Conservation (phyloP, 805 yeast species). For the Kluyveromyces aestuarii region DNA sequence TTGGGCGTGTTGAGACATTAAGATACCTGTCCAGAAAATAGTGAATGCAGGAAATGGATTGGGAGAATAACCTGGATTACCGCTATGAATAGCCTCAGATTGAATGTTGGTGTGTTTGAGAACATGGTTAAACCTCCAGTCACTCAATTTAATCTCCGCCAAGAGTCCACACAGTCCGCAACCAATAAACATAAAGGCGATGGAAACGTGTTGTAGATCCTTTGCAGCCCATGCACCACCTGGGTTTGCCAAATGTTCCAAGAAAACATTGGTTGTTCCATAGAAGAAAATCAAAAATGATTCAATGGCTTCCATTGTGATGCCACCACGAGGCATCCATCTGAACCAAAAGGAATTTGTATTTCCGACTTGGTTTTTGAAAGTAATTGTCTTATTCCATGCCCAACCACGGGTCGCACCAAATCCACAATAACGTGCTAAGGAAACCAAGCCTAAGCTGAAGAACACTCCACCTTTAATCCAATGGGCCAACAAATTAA, state of each 20-base stretch:
- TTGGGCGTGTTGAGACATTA: slow-evolving; percentile 94
- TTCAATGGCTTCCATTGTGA: slow-evolving; percentile 84
- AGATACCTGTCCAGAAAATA: slow-evolving; percentile 90
- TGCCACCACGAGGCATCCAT: slow-evolving; percentile 34
- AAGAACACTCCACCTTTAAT: slow-evolving; percentile 92
- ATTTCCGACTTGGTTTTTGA: slow-evolving; percentile 17
- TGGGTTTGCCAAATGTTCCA: slow-evolving; percentile 75
- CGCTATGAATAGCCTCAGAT: slow-evolving; percentile 22
- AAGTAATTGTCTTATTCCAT: slow-evolving; percentile 56
- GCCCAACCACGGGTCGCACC: slow-evolving; percentile 75
- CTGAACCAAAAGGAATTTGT: slow-evolving; percentile 21
- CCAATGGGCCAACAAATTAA: slow-evolving; percentile 86
- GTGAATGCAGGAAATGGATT: slow-evolving; percentile 93
- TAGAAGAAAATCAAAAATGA: slow-evolving; percentile 72
- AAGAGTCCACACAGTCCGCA: slow-evolving; percentile 87
- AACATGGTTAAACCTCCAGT: slow-evolving; percentile 48
- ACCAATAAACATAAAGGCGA: slow-evolving; percentile 87
- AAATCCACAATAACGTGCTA: slow-evolving; percentile 83
- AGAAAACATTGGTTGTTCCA: slow-evolving; percentile 80
- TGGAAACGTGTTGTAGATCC: slow-evolving; percentile 82
- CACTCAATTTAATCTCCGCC: slow-evolving; percentile 55
- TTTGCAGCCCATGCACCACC: slow-evolving; percentile 86
- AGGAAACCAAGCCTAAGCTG: slow-evolving; percentile 62
- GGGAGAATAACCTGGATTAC: slow-evolving; percentile 72
- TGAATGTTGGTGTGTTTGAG: slow-evolving; percentile 22